Percentiles rank a stretch among this genome's conserved stretches.
phyloP scores from a whole-genome alignment of 805 yeast genomes.

The Kodamaea fukazawae region DNA sequence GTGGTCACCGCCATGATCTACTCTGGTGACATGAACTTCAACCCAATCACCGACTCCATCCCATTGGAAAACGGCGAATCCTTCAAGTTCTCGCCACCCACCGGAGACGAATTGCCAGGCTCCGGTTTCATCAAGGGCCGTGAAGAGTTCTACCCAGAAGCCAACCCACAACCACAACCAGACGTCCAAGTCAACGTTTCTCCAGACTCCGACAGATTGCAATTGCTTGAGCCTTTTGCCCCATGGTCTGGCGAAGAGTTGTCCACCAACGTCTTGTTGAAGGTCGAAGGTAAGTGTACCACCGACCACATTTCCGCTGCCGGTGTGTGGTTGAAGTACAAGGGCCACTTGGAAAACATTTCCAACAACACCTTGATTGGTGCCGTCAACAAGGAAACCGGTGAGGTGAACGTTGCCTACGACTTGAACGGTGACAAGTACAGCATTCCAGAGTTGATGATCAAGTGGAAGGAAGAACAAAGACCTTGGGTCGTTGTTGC shows the following conservation, averaged over 20 bases:
- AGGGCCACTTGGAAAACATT: slow-evolving; percentile 95
- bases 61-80: slow-evolving; percentile 63
- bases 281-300: slow-evolving; percentile 97
- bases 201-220: slow-evolving; percentile 88
- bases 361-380: slow-evolving; percentile 94
- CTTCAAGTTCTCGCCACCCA: slow-evolving; percentile 77
- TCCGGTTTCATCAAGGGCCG: slow-evolving; percentile 78
- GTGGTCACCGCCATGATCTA: slow-evolving; percentile 95
- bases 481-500: slow-evolving; percentile 96
- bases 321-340: slow-evolving; percentile 97
- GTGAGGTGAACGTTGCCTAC: slow-evolving; percentile 87
- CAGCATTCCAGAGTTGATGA: slow-evolving; percentile 95
- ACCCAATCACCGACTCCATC: slow-evolving; percentile 87
- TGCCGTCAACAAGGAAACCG: slow-evolving; percentile 95
- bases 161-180: slow-evolving; percentile 63
- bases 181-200: slow-evolving; percentile 65
- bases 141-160: slow-evolving; percentile 68
- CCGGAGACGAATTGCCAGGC: slow-evolving; percentile 80
- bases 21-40: slow-evolving; percentile 88
- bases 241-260: slow-evolving; percentile 88
- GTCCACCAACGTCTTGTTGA: slow-evolving; percentile 69
- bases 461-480: slow-evolving; percentile 82
- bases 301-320: slow-evolving; percentile 99
- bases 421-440: slow-evolving; percentile 77
- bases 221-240: slow-evolving; percentile 82